Evolutionary conservation across 2,329 filamentous ascomycete genomes (phyloP), one percentile per base, ranked within the genome.

Genomic region (Pseudofabraea citricarpa): DNA sequence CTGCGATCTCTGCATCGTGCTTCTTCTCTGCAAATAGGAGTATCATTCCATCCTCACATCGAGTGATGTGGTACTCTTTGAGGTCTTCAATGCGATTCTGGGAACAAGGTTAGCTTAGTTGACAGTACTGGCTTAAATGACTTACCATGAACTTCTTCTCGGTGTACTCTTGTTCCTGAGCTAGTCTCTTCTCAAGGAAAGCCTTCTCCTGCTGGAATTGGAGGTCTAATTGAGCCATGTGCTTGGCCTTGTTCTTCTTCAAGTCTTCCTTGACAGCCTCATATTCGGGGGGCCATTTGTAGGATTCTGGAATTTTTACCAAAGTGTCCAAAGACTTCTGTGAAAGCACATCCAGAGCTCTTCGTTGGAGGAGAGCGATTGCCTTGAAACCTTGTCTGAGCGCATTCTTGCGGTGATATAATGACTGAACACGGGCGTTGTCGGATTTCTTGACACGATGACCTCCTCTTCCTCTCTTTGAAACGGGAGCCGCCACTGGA

Each of bases 221-320:
- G 16, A 15, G 22, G 6, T 51, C 37, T n/a, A 54, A 26, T 21
- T 48, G 37, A 7, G 50, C 41, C 18, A 43, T 16, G 13, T 41
- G 42, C 33, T 53, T 46, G 8, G 45, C 36, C 43, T 48, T 49
- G n/a, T 40, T 35, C 10, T 47, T 42, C 6, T 56, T 31, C 26
- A 62, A 48, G 15, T 36, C 41, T 6, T 48, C 36, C 9, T 41
- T 51, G 5, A 58, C 50, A 22, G 47, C 41, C 6, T 50, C 18
- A 47, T 51, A 62, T 40, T 61, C 57, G 1, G 57, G 56, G 21
- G 58, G 40, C 22, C 45, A 48, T 41, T 58, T 51, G 41, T 61
- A 52, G 45, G 54, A 55, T 7, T 50, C 46, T 4, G 53, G 47
- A 43, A 60, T 49, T 2, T 48, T 47, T 8, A 43, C 48, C 27